Percentiles rank a stretch among this genome's conserved stretches.
Evolutionary conservation across 169 alveolate genomes (phyloP).

Genomic region (Neospora caninum): DNA sequence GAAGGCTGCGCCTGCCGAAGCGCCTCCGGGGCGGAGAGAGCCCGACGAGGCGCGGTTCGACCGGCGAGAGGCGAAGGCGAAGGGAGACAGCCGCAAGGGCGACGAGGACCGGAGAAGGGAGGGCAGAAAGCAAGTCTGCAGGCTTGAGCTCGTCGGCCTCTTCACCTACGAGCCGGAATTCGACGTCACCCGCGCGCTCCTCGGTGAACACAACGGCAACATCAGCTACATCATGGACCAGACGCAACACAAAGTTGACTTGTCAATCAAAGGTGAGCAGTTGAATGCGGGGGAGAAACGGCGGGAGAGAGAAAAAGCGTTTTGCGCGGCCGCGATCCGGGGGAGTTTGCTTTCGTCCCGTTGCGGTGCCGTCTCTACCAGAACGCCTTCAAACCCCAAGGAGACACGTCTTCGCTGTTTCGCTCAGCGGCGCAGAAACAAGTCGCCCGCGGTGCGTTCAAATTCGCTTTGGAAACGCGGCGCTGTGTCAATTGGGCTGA

Average conservation of each 20-base stretch:
- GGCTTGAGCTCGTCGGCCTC: constrained; percentile 83
- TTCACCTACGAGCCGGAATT: constrained; percentile 84
- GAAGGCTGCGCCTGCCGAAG: not conserved
- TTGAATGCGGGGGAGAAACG: not conserved
- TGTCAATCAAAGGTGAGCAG: constrained; percentile 76
- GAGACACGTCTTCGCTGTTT: too few species aligned
- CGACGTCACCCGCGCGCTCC: constrained; percentile 77
- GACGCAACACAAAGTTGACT: constrained; percentile 77
- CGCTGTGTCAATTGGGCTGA: too few species aligned
- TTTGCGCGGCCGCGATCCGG: too few species aligned
- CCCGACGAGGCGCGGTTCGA: not conserved
- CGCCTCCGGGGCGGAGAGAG: not conserved
- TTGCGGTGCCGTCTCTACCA: too few species aligned
- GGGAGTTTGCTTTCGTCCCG: too few species aligned
- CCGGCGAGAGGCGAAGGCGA: not conserved
- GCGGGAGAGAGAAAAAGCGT: too few species aligned
- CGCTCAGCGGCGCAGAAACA: too few species aligned
- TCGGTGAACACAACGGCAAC: constrained; percentile 81
- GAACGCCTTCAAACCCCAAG: too few species aligned
- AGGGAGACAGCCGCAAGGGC: not conserved
- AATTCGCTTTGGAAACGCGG: too few species aligned
- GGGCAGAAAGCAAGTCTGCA: constrained; percentile 70
- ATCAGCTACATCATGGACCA: constrained; percentile 80
- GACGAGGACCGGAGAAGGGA: constrained; percentile 3
- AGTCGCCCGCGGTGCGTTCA: too few species aligned